Evolutionary conservation across 2,329 filamentous ascomycete genomes (phyloP).

Genomic region (Sporothrix schenckii): DNA sequence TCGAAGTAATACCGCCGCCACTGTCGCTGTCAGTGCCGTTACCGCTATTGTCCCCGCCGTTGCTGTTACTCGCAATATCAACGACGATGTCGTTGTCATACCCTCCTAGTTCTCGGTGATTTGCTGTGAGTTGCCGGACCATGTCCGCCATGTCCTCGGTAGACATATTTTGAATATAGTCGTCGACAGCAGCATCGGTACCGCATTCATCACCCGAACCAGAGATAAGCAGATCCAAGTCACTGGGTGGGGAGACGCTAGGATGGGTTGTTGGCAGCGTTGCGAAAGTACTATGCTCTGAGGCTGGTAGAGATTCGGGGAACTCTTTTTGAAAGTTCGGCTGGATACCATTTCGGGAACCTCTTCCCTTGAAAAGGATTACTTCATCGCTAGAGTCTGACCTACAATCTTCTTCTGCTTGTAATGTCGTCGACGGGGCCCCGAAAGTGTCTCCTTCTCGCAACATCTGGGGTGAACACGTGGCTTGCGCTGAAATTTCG

Average conservation of each 20-base stretch:
- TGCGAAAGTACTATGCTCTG: neutral
- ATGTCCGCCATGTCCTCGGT: conserved; percentile 47
- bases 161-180: conserved; percentile 71
- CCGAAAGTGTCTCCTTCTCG: neutral
- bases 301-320: neutral
- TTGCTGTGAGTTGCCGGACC: conserved; percentile 39
- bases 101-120: conserved; percentile 50
- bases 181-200: conserved; percentile 62
- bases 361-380: conserved; percentile 60
- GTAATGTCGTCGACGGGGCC: neutral
- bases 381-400: conserved; percentile 73
- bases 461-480: neutral
- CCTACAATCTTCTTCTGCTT: neutral
- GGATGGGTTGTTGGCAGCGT: neutral
- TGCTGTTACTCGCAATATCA: conserved; percentile 19
- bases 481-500: neutral
- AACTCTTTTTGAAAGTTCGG: neutral
- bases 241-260: neutral
- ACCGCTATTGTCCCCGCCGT: neutral
- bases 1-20: conserved; percentile 38
- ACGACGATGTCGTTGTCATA: conserved; percentile 47
- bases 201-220: conserved; percentile 39
- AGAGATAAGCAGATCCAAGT: conserved; percentile 1
- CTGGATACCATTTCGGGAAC: neutral
- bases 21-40: neutral